phyloP scores from a whole-genome alignment of 257 asterid species.

The Coffea canephora region DNA sequence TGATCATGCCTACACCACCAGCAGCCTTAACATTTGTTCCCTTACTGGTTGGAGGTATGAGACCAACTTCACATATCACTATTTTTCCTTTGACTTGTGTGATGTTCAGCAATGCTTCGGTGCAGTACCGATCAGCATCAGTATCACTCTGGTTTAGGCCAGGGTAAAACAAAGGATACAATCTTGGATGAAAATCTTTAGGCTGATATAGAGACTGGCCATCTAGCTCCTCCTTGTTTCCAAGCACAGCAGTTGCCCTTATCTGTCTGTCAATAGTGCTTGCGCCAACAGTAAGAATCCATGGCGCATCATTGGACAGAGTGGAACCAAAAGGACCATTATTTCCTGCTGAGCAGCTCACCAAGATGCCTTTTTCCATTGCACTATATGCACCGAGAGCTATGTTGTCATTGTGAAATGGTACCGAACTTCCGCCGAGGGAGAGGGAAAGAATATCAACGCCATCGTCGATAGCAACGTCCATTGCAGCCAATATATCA shows the following conservation, averaged over 20 bases:
- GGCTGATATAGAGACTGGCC: conserved; percentile 16
- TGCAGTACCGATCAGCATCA: background rate
- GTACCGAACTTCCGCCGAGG: background rate
- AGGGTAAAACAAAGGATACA: background rate
- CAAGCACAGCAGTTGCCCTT: conserved; percentile 16
- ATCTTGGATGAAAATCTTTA: background rate
- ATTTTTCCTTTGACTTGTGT: conserved; percentile 7
- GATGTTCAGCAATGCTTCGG: background rate
- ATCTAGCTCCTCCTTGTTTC: conserved; percentile 3
- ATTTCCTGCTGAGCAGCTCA: conserved; percentile 20
- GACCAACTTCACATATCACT: background rate
- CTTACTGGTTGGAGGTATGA: background rate
- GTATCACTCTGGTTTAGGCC: background rate
- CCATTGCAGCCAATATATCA: conserved; percentile 10
- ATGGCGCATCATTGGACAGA: conserved; percentile 14
- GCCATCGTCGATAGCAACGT: conserved; percentile 10
- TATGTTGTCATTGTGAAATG: background rate
- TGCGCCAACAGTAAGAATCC: conserved; percentile 24
- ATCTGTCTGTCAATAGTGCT: conserved; percentile 6
- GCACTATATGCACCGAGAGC: conserved; percentile 19
- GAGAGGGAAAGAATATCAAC: conserved; percentile 20
- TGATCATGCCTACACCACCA: conserved; percentile 20
- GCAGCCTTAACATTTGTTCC: conserved; percentile 5
- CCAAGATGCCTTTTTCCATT: conserved; percentile 17
- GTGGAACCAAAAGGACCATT: background rate